These are phyloP conservation scores for Boletus pseudopeckii DNA, from an alignment of 768 basidiomycete species.

Conservation along the genomic window DNA sequence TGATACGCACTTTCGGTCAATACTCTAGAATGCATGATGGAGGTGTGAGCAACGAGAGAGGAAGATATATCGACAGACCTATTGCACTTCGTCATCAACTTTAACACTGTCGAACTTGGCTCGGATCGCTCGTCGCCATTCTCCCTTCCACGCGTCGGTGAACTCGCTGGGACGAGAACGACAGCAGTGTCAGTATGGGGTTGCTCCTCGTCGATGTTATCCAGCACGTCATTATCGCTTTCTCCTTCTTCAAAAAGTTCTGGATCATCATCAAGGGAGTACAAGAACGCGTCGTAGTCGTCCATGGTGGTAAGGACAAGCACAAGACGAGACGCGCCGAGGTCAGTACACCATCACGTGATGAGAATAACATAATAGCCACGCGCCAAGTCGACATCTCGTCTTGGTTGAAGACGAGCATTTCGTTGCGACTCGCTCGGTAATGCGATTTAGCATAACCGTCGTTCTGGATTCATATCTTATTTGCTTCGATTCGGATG, in stretches of 20 bases:
- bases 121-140: neutral
- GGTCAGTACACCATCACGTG: neutral
- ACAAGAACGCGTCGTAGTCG: constrained; percentile 24
- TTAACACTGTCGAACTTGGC: neutral
- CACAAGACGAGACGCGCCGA: constrained; percentile 11
- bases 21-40: constrained; percentile 11
- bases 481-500: neutral
- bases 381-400: too few species aligned
- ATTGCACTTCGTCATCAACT: constrained; percentile 11
- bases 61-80: constrained; percentile 5
- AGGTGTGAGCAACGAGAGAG: neutral
- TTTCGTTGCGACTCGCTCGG: neutral
- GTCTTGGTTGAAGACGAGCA: too few species aligned
- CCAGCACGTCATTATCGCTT: constrained; percentile 23
- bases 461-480: neutral
- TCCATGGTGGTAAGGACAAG: constrained; percentile 10
- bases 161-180: constrained; percentile 18
- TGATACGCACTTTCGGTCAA: constrained; percentile 24
- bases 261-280: constrained; percentile 22
- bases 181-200: constrained; percentile 1
- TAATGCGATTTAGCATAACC: neutral
- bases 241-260: constrained; percentile 4
- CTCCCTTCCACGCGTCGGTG: constrained; percentile 1
- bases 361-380: neutral
- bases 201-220: constrained; percentile 22